A percentile compares a stretch with the other conserved stretches of the same genome.
Evolutionary conservation across 2,329 filamentous ascomycete genomes (phyloP).

Genomic region (Botrytis hyacinthi): DNA sequence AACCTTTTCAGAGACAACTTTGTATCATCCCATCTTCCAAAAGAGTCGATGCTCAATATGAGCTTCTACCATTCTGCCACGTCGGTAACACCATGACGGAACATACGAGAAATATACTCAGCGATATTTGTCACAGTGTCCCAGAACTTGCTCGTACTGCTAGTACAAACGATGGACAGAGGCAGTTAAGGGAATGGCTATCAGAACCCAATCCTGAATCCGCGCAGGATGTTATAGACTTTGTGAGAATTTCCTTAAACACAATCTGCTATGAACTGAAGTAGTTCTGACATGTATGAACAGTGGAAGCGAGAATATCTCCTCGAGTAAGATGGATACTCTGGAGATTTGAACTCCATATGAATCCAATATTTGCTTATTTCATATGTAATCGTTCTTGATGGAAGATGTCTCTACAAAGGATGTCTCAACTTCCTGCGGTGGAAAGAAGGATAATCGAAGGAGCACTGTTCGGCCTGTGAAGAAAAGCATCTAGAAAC

Average conservation of each 20-base stretch:
- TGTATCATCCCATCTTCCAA: conserved; percentile 16
- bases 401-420: neutral
- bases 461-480: neutral
- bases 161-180: conserved; percentile 30
- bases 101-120: conserved; percentile 37
- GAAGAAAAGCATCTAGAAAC: neutral
- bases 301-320: conserved; percentile 21
- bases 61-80: conserved; percentile 36
- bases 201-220: conserved; percentile 24
- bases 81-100: conserved; percentile 34
- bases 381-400: neutral
- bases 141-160: conserved; percentile 32
- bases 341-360: neutral
- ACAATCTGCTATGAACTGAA: neutral
- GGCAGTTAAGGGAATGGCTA: conserved; percentile 31
- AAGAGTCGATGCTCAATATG: conserved; percentile 21
- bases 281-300: neutral
- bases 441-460: neutral
- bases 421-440: neutral
- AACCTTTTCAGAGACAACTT: conserved; percentile 34
- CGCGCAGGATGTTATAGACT: conserved; percentile 34
- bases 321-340: conserved; percentile 22
- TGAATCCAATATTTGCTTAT: neutral
- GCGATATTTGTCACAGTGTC: conserved; percentile 35
- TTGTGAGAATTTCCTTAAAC: conserved; percentile 22